Percentiles rank a stretch among this genome's conserved stretches.
Evolutionary conservation across 257 asterid species (phyloP).

Genomic region (Solanum medicagineum): DNA sequence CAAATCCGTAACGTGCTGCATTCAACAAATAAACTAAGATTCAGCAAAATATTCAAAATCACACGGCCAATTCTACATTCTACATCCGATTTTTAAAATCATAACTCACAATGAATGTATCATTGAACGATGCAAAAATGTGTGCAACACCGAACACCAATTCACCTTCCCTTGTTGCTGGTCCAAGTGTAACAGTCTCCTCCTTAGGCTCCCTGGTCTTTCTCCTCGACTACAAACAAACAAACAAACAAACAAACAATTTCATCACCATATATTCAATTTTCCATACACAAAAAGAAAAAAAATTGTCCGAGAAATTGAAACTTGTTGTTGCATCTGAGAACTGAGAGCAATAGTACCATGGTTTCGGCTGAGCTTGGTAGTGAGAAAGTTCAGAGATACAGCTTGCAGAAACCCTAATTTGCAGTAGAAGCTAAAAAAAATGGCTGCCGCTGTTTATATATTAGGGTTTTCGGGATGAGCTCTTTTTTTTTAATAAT

Average conservation of each 20-base stretch:
- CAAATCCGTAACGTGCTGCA: slow-evolving; percentile 90
- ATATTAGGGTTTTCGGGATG: slow-evolving; percentile 7
- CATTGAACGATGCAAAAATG: slow-evolving; percentile 88
- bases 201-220: slow-evolving; percentile 78
- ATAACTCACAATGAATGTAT: slow-evolving; percentile 66
- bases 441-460: background rate
- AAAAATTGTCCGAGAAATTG: no score
- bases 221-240: slow-evolving; percentile 50
- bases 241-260: background rate
- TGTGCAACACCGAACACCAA: slow-evolving; percentile 80
- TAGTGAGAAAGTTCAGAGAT: background rate
- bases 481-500: background rate
- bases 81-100: background rate
- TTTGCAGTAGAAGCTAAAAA: background rate
- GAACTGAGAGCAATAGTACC: background rate
- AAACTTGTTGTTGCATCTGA: background rate
- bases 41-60: background rate
- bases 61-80: background rate
- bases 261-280: background rate
- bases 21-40: background rate
- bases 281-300: no score
- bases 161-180: slow-evolving; percentile 69
- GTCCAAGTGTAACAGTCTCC: slow-evolving; percentile 74
- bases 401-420: background rate
- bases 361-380: background rate